These are phyloP conservation scores for Xylaria sp. DNA, from an alignment of 2,329 filamentous ascomycete species.

Conservation along the genomic window DNA sequence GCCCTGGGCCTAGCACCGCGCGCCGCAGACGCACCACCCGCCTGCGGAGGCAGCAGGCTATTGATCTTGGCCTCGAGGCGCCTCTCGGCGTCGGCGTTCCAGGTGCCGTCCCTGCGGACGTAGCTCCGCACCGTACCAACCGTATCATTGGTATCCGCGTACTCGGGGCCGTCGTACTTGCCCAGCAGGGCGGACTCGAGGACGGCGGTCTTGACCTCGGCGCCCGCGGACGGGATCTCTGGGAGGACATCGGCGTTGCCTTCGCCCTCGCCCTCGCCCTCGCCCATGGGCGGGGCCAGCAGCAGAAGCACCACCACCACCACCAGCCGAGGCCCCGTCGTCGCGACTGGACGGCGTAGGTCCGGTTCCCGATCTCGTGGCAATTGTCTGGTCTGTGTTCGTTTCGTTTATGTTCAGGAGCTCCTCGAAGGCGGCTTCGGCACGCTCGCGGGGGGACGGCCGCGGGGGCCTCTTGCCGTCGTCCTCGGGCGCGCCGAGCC, in stretches of 20 bases:
- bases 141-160: slow-evolving; percentile 34
- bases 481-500: slow-evolving; percentile 16
- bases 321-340: slow-evolving; percentile 1
- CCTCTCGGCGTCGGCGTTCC: slow-evolving; percentile 30
- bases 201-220: slow-evolving; percentile 35
- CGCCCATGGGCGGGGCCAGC: background rate
- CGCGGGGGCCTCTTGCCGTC: background rate
- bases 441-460: slow-evolving; percentile 23
- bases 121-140: slow-evolving; percentile 41
- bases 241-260: too few relatives aligned
- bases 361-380: slow-evolving; percentile 1
- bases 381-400: background rate
- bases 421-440: slow-evolving; percentile 31
- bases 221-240: slow-evolving; percentile 18
- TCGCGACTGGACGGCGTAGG: background rate
- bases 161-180: slow-evolving; percentile 39
- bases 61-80: slow-evolving; percentile 33
- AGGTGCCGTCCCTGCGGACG: slow-evolving; percentile 39
- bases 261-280: slow-evolving; percentile 1
- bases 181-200: slow-evolving; percentile 43
- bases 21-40: background rate
- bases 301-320: too few relatives aligned
- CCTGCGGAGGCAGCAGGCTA: slow-evolving; percentile 27
- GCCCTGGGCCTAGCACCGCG: slow-evolving; percentile 13
- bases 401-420: slow-evolving; percentile 25